phyloP scores from a whole-genome alignment of 2,329 filamentous ascomycete genomes.

The Coleophoma crateriformis region DNA sequence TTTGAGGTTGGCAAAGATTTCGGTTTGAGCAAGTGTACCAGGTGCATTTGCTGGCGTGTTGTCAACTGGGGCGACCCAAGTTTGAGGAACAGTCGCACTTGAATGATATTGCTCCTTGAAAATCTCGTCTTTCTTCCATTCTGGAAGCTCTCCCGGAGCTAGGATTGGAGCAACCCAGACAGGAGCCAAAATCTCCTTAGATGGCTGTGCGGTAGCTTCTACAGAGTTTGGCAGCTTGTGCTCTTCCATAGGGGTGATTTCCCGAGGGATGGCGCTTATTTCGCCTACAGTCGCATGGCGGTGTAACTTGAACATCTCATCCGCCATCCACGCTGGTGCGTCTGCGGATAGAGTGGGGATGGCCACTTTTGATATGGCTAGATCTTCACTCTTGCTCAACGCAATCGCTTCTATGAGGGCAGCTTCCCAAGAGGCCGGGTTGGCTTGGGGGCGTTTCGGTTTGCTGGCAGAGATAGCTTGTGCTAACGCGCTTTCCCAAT shows the following conservation, averaged over 20 bases:
- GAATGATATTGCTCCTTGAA: background rate
- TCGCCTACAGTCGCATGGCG: too few relatives aligned
- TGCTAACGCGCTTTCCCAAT: background rate
- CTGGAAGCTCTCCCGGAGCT: background rate
- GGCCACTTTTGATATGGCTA: background rate
- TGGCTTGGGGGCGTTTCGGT: background rate
- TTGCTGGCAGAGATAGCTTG: background rate
- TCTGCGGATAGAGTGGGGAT: background rate
- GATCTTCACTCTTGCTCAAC: too few relatives aligned
- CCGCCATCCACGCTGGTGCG: background rate
- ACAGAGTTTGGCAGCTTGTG: too few relatives aligned
- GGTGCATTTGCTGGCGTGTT: background rate
- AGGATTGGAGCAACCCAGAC: background rate
- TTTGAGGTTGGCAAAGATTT: background rate
- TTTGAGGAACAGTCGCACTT: background rate
- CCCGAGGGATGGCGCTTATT: too few relatives aligned
- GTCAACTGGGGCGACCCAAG: background rate
- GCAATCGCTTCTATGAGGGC: background rate
- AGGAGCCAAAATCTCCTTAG: too few relatives aligned
- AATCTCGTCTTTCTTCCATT: background rate
- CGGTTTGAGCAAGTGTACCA: background rate
- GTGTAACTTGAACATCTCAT: background rate
- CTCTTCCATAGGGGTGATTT: too few relatives aligned
- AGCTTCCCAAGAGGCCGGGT: background rate
- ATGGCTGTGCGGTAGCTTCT: too few relatives aligned